Conservation (phyloP, 1,284 basidiomycete genomes). For the Hortiboletus rubellus region DNA sequence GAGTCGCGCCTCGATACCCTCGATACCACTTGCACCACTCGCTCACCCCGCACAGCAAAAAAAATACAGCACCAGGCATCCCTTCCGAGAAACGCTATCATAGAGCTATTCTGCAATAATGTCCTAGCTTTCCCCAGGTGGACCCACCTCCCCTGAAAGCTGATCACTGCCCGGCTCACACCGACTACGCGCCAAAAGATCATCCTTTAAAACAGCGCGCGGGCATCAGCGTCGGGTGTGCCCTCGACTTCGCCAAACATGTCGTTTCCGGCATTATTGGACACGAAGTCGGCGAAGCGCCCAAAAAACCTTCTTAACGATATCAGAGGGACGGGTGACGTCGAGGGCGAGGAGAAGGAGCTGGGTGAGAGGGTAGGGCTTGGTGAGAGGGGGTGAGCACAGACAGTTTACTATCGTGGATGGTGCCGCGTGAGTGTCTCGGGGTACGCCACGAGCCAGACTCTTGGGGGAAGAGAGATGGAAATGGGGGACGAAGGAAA, state of each 20-base stretch:
- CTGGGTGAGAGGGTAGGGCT: conserved; percentile 1
- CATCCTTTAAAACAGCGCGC: conserved; percentile 11
- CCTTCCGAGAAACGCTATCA: neutral
- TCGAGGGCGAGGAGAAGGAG: conserved; percentile 3
- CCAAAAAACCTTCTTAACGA: conserved; percentile 14
- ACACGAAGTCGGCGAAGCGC: conserved; percentile 15
- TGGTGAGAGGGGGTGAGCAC: conserved; percentile 22
- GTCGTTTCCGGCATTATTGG: conserved; percentile 19
- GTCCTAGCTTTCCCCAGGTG: conserved; percentile 1
- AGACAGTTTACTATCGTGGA: conserved; percentile 25
- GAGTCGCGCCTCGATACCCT: neutral
- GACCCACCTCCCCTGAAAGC: conserved; percentile 14
- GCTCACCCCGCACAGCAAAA: conserved; percentile 5
- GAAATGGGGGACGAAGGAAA: too few species aligned
- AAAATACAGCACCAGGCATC: conserved; percentile 4
- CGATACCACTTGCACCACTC: neutral
- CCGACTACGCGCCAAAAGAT: conserved; percentile 14
- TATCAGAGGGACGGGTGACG: conserved; percentile 13
- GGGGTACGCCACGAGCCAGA: conserved; percentile 9
- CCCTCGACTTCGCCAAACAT: conserved; percentile 11
- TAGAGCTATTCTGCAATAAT: conserved; percentile 17
- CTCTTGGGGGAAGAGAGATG: neutral
- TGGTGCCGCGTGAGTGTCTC: neutral
- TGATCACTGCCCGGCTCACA: conserved; percentile 6
- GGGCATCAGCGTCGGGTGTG: conserved; percentile 1